A percentile compares a stretch with the other conserved stretches of the same genome.
Conservation (phyloP, 73 alveolate species). For the Urostyla sp. region DNA sequence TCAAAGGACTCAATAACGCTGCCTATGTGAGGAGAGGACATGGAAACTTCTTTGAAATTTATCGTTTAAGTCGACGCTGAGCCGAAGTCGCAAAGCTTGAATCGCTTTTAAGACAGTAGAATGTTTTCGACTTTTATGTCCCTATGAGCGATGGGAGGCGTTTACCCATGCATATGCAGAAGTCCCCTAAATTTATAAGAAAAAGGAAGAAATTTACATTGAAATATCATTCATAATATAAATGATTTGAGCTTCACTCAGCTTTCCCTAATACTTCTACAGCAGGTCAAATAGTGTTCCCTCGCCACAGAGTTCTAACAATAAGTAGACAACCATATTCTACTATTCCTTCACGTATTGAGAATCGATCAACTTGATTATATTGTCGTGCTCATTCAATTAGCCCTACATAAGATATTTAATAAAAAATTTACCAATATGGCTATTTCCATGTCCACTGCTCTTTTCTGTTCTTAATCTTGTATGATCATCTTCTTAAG, state of each 20-base stretch:
- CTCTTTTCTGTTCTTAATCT: conserved; percentile 1
- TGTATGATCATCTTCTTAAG: conserved; percentile 74
- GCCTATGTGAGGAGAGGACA: conserved; percentile 71
- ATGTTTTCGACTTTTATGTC: conserved; percentile 96
- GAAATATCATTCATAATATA: conserved; percentile 69
- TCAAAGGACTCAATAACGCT: conserved; percentile 87
- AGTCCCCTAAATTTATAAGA: background rate
- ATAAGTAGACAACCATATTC: conserved; percentile 52
- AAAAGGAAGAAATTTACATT: background rate
- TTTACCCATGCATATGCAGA: conserved; percentile 77
- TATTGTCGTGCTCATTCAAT: conserved; percentile 69
- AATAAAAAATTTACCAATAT: conserved; percentile 11
- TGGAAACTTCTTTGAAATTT: conserved; percentile 63
- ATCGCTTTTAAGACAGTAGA: conserved; percentile 79
- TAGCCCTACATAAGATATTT: background rate
- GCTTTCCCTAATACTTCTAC: conserved; percentile 74
- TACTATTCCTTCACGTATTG: conserved; percentile 60
- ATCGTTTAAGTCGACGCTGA: conserved; percentile 81
- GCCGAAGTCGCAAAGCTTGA: conserved; percentile 98
- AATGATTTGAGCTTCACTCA: conserved; percentile 72
- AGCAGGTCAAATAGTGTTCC: conserved; percentile 87
- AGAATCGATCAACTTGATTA: conserved; percentile 80
- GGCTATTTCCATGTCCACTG: conserved; percentile 49
- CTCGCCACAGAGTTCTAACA: conserved; percentile 84
- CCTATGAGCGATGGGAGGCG: conserved; percentile 92